Percentiles rank a stretch among this genome's conserved stretches.
phyloP scores from a whole-genome alignment of 257 asterid species.

The Lavandula angustifolia region DNA sequence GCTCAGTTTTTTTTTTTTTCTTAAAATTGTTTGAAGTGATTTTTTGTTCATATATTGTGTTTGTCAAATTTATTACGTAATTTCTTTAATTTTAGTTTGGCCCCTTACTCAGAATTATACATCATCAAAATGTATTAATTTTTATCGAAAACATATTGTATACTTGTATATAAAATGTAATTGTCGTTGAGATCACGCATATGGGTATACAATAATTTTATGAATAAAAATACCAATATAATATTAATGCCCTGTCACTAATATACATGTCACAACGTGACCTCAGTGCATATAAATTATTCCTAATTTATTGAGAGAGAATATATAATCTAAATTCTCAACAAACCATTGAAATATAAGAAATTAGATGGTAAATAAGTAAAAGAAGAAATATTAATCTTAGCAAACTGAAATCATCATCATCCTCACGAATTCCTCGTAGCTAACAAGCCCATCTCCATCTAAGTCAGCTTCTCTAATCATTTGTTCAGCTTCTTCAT shows the following conservation, averaged over 20 bases:
- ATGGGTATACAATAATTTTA: no score
- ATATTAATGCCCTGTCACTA: background rate
- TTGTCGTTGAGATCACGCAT: no score
- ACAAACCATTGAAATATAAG: background rate
- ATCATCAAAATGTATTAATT: no score
- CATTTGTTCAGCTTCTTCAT: slow-evolving; percentile 84
- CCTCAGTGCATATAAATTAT: background rate
- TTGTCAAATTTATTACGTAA: no score
- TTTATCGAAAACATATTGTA: no score
- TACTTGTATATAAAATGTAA: no score
- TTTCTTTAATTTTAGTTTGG: no score
- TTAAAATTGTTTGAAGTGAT: no score
- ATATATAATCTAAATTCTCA: slow-evolving; percentile 4
- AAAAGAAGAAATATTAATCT: background rate
- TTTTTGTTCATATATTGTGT: no score
- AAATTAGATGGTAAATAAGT: slow-evolving; percentile 18
- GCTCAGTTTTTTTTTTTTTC: no score
- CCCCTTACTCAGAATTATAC: no score
- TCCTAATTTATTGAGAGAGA: slow-evolving; percentile 20
- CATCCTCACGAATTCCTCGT: slow-evolving; percentile 75
- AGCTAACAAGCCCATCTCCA: slow-evolving; percentile 85
- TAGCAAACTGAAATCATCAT: slow-evolving; percentile 40
- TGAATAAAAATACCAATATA: no score
- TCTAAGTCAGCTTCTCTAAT: slow-evolving; percentile 79
- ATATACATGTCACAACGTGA: background rate